These are phyloP conservation scores for Myriosclerotinia scirpicola DNA, from an alignment of 2,329 filamentous ascomycete genomes.

Conservation along the genomic window DNA sequence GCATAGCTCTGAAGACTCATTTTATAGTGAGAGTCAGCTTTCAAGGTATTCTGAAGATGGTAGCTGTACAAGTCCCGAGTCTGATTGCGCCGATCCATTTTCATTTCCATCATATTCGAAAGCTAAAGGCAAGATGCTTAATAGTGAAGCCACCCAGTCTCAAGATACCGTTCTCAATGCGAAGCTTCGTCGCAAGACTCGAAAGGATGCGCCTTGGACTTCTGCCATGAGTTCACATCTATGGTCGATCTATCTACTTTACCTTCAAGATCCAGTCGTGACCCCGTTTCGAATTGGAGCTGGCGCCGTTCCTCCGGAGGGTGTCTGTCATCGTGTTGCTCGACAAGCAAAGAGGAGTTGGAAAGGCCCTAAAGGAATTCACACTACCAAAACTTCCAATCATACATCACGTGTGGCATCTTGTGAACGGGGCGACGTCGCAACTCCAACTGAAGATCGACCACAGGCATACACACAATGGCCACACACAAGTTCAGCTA, in stretches of 20 bases:
- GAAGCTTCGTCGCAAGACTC: conserved; percentile 37
- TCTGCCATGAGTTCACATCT: conserved; percentile 64
- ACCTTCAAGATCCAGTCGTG: conserved; percentile 65
- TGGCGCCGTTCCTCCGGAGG: conserved; percentile 62
- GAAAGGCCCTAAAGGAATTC: conserved; percentile 55
- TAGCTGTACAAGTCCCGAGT: conserved; percentile 54
- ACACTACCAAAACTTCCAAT: neutral
- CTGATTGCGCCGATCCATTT: conserved; percentile 44
- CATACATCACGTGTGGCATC: conserved; percentile 30
- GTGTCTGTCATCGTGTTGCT: conserved; percentile 64
- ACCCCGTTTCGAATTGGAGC: conserved; percentile 65
- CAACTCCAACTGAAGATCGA: conserved; percentile 54
- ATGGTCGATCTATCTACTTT: conserved; percentile 64
- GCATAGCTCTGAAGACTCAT: conserved; percentile 51
- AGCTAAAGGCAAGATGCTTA: conserved; percentile 30
- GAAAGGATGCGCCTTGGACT: conserved; percentile 57
- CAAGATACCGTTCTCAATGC: conserved; percentile 30
- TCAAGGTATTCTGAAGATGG: conserved; percentile 58
- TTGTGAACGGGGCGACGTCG: conserved; percentile 51
- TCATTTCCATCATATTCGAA: conserved; percentile 35
- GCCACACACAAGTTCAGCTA: conserved; percentile 64
- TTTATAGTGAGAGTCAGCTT: conserved; percentile 56
- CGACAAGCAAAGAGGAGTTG: conserved; percentile 65
- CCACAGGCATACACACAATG: conserved; percentile 55
- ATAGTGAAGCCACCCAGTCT: conserved; percentile 11